Conservation (phyloP, 441 rosid species). For the Kokia cookei region DNA sequence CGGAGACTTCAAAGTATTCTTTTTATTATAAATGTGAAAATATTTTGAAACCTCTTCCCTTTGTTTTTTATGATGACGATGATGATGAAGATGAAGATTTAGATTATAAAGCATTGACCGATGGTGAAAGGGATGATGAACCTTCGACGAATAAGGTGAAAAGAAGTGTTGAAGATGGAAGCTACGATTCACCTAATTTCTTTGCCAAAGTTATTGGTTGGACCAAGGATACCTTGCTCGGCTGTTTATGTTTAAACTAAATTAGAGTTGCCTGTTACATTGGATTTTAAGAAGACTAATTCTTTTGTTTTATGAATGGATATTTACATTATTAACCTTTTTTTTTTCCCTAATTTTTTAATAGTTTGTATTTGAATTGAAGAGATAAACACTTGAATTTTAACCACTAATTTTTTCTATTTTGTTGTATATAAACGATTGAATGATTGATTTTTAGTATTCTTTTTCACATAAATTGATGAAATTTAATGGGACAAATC, state of each 20-base stretch:
- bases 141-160: background rate
- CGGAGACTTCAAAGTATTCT: background rate
- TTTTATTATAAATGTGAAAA: background rate
- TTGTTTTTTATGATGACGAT: background rate
- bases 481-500: no score
- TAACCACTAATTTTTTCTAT: no score
- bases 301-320: background rate
- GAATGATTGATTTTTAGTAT: no score
- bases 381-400: no score
- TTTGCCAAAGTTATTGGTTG: background rate
- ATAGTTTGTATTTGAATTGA: background rate
- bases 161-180: background rate
- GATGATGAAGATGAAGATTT: background rate
- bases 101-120: background rate
- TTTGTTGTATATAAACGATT: no score
- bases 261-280: background rate
- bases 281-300: background rate
- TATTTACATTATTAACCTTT: no score
- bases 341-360: no score
- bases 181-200: background rate
- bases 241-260: background rate
- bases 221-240: background rate
- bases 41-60: background rate
- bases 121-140: background rate
- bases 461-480: no score